phyloP scores from a whole-genome alignment of 352 stramenopile genomes.

The Phytophthora sp. region DNA sequence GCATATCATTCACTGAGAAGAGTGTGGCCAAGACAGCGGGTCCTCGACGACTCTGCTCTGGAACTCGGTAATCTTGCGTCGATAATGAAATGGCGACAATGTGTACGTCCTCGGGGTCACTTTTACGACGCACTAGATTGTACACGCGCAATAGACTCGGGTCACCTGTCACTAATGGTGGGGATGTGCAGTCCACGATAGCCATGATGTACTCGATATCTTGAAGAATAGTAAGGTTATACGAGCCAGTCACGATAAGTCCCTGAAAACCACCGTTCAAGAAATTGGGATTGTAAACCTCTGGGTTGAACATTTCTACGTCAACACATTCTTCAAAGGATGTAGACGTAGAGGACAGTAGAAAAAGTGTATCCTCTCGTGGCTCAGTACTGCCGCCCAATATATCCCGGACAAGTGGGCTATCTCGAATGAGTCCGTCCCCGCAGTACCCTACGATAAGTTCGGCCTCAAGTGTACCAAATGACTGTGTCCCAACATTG shows the following conservation, averaged over 20 bases:
- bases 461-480: constrained; percentile 19
- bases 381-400: constrained; percentile 34
- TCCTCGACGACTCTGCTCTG: constrained; percentile 17
- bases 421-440: constrained; percentile 33
- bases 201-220: constrained; percentile 32
- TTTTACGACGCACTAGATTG: constrained; percentile 31
- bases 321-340: constrained; percentile 25
- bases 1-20: constrained; percentile 37
- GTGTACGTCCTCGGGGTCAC: constrained; percentile 22
- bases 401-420: constrained; percentile 32
- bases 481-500: constrained; percentile 14
- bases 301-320: constrained; percentile 12
- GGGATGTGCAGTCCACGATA: constrained; percentile 32
- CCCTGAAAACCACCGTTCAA: constrained; percentile 17
- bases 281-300: constrained; percentile 34
- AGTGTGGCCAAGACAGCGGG: constrained; percentile 26
- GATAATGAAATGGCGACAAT: constrained; percentile 25
- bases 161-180: constrained; percentile 19
- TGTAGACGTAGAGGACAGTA: constrained; percentile 19
- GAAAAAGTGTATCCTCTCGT: constrained; percentile 35
- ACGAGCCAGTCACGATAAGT: constrained; percentile 25
- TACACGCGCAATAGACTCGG: constrained; percentile 29
- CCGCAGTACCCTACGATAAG: constrained; percentile 41
- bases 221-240: constrained; percentile 39
- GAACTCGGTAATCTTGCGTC: constrained; percentile 30